Evolutionary conservation across 441 rosid genomes (phyloP).

Genomic region (Populus hybrid): DNA sequence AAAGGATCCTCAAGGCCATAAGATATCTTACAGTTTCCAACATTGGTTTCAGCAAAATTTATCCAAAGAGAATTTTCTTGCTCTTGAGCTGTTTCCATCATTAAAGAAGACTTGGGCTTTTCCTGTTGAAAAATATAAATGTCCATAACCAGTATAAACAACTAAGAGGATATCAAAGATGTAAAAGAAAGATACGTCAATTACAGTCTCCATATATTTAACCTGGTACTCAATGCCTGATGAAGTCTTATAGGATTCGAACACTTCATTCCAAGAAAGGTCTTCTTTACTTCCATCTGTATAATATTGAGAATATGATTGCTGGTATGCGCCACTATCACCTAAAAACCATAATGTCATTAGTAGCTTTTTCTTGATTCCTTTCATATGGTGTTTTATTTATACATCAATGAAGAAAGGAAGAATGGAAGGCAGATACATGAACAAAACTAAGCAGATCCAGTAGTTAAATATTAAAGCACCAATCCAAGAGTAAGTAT

Average conservation of each 20-base stretch:
- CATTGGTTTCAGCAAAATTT: conserved; percentile 23
- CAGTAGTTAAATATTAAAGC: neutral
- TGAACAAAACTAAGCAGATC: neutral
- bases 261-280: conserved; percentile 52
- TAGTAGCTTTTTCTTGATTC: conserved; percentile 19
- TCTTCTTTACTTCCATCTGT: conserved; percentile 39
- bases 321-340: conserved; percentile 23
- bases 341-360: conserved; percentile 41
- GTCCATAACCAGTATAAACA: neutral
- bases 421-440: neutral
- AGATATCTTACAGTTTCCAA: conserved; percentile 41
- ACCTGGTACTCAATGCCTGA: conserved; percentile 46
- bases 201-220: conserved; percentile 1
- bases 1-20: conserved; percentile 5
- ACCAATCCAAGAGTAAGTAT: neutral
- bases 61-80: conserved; percentile 40
- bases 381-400: neutral
- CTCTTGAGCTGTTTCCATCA: conserved; percentile 25
- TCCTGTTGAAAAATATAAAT: conserved; percentile 33
- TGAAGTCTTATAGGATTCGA: conserved; percentile 40
- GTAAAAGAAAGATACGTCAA: neutral
- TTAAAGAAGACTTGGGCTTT: conserved; percentile 34
- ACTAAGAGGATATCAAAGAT: neutral
- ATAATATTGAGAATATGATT: conserved; percentile 13
- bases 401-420: neutral